Evolutionary conservation across 75 land plant species (phyloP), one percentile per base, ranked within the genome.

Genomic region (Ceratopteris richardii): DNA sequence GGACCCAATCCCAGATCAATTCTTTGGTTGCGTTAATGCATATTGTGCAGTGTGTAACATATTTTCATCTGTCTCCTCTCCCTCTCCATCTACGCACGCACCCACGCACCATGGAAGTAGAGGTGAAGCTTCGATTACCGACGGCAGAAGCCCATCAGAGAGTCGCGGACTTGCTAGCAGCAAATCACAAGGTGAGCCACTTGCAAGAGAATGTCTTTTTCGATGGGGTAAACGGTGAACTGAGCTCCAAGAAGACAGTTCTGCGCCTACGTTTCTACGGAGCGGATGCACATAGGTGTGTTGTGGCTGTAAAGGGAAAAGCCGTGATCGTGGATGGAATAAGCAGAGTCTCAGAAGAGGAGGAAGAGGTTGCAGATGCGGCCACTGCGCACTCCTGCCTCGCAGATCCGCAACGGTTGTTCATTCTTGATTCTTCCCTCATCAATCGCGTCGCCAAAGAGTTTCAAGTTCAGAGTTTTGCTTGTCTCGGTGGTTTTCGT

Each of bases 221-320:
- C 64, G 92, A 87, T 57, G 69, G 74, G n/a, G 39, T 50, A 37
- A 9, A 21, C 43, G 57, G 69, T 55, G 69, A 78, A 59, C 84
- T 87, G 37, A 54, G 74, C 24, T 50, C 83, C 54, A 29, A 50
- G 51, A 41, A 56, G 37, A 75, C 84, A 41, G 86, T 71, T 39
- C 86, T 91, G 58, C 82, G 97, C 52, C 62, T 91, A 68, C 92
- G 97, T 12, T 88, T 91, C 83, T 88, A 91, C 75, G 62, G 69
- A 56, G 66, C 50, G 31, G 81, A 83, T 33, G 41, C 77, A 51
- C 37, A 9, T 9, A 77, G 71, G 44, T 87, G 86, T 66, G 81
- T 91, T 23, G 62, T 79, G 54, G 74, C 97, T 18, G 73, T 91
- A 57, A 91, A 91, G 64, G 74, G 77, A n/a, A 67, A 70, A 44